Conservation (phyloP, 2,329 filamentous ascomycete genomes). For the Microdochium paspali region DNA sequence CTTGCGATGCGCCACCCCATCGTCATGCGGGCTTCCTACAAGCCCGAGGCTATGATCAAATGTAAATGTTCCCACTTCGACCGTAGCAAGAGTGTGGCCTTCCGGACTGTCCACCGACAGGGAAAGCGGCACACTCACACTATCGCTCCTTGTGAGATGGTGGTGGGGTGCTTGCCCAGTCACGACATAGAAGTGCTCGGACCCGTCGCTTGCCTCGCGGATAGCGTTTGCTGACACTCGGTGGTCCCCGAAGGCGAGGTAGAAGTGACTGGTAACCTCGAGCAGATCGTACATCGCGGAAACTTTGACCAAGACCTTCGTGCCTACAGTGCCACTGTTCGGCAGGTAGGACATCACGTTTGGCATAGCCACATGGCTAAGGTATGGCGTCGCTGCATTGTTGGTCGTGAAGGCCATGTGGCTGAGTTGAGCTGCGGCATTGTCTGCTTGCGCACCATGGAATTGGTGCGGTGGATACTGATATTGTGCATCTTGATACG, state of each 20-base stretch:
- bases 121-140: slow-evolving; percentile 43
- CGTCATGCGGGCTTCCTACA: slow-evolving; percentile 25
- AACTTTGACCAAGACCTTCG: slow-evolving; percentile 64
- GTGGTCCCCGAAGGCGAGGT: slow-evolving; percentile 69
- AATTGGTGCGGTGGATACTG: slow-evolving; percentile 40
- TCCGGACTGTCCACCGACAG: slow-evolving; percentile 41
- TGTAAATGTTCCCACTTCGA: slow-evolving; percentile 33
- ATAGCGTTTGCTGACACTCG: slow-evolving; percentile 59
- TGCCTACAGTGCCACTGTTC: slow-evolving; percentile 56
- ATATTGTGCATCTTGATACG: slow-evolving; percentile 49
- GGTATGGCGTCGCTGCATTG: slow-evolving; percentile 40
- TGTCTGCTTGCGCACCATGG: slow-evolving; percentile 36
- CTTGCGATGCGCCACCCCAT: slow-evolving; percentile 25
- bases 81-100: slow-evolving; percentile 43
- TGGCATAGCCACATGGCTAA: slow-evolving; percentile 31
- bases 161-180: slow-evolving; percentile 60
- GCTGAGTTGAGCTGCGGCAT: slow-evolving; percentile 41
- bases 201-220: slow-evolving; percentile 46
- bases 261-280: slow-evolving; percentile 49
- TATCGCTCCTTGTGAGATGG: slow-evolving; percentile 38
- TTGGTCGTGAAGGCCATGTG: slow-evolving; percentile 50
- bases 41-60: slow-evolving; percentile 27
- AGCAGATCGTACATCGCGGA: slow-evolving; percentile 66
- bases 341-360: slow-evolving; percentile 65
- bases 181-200: slow-evolving; percentile 62